Percentiles rank a stretch among this genome's conserved stretches.
Evolutionary conservation across 352 stramenopile genomes (phyloP).

Genomic region (Globisporangium carolinianum): DNA sequence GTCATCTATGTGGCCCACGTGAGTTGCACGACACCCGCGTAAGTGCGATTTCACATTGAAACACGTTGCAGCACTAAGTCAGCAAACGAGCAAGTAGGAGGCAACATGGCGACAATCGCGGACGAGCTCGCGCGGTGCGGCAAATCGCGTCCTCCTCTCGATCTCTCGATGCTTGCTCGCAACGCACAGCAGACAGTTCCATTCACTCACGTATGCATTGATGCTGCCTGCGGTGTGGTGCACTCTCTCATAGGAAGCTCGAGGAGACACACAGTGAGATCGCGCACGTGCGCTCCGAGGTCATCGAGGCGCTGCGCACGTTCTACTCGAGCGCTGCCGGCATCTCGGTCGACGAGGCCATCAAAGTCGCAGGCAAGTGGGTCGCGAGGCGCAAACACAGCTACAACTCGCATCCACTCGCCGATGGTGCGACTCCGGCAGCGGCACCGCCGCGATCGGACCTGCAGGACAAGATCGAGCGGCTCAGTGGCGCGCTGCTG

Average conservation of each 20-base stretch:
- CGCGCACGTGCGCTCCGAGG: constrained; percentile 36
- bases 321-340: constrained; percentile 56
- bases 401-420: constrained; percentile 4
- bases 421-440: not conserved
- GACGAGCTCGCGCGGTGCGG: constrained; percentile 17
- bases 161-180: not conserved
- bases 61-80: too few species aligned
- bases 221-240: not conserved
- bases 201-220: not conserved
- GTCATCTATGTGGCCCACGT: not conserved
- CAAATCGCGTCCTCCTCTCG: not conserved
- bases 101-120: constrained; percentile 9
- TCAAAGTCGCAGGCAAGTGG: constrained; percentile 54
- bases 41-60: constrained; percentile 13
- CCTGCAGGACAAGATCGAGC: constrained; percentile 40
- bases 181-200: too few species aligned
- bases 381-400: constrained; percentile 6
- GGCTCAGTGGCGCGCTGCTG: constrained; percentile 33
- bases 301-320: constrained; percentile 47
- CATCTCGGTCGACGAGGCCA: constrained; percentile 54
- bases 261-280: constrained; percentile 66
- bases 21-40: not conserved
- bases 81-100: constrained; percentile 2
- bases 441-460: constrained; percentile 22
- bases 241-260: constrained; percentile 37